phyloP scores from a whole-genome alignment of 164 flowering plant species.

The Berberis thunbergii region DNA sequence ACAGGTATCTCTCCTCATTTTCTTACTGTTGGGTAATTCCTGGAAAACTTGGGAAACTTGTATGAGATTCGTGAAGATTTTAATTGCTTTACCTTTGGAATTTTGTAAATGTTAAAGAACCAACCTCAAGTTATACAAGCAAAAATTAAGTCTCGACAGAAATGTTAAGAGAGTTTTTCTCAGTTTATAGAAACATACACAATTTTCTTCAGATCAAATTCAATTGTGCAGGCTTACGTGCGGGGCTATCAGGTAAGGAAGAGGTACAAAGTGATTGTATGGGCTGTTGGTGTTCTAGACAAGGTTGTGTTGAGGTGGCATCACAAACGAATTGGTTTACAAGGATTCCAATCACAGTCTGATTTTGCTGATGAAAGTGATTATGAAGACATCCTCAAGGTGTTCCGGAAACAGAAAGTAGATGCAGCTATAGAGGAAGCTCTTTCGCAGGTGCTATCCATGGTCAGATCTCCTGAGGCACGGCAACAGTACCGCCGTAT shows the following conservation, averaged over 20 bases:
- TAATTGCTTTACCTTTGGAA: too few species aligned
- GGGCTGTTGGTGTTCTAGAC: slow-evolving; percentile 86
- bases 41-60: too few species aligned
- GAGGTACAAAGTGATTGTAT: slow-evolving; percentile 61
- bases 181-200: too few species aligned
- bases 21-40: too few species aligned
- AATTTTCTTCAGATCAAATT: not conserved
- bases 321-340: slow-evolving; percentile 63
- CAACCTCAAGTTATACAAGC: too few species aligned
- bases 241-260: slow-evolving; percentile 86
- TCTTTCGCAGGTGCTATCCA: slow-evolving; percentile 63
- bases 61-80: too few species aligned
- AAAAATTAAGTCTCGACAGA: too few species aligned
- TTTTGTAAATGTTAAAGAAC: too few species aligned
- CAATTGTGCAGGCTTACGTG: slow-evolving; percentile 66
- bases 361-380: slow-evolving; percentile 53
- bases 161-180: too few species aligned
- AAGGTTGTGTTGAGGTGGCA: slow-evolving; percentile 86
- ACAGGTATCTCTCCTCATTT: slow-evolving; percentile 39
- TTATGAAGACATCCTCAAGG: slow-evolving; percentile 69
- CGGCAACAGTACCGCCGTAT: slow-evolving; percentile 77
- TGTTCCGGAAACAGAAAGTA: slow-evolving; percentile 75
- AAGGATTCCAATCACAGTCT: slow-evolving; percentile 51
- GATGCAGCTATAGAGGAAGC: slow-evolving; percentile 63
- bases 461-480: slow-evolving; percentile 72